Evolutionary conservation across 2,329 filamentous ascomycete species (phyloP).

Genomic region (Microsporum audouinii): DNA sequence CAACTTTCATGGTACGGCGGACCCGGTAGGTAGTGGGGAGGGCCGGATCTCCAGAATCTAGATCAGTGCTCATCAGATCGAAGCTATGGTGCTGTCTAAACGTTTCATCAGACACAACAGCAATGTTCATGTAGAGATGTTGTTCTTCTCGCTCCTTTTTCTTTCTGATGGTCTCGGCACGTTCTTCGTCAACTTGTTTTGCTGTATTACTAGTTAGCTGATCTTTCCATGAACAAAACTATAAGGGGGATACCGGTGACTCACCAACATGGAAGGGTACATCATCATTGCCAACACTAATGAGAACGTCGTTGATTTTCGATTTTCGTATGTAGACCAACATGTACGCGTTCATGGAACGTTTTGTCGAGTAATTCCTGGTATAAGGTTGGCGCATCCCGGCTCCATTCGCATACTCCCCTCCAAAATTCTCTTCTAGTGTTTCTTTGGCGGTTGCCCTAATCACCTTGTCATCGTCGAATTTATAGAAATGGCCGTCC

Average conservation of each 20-base stretch:
- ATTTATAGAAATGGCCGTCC: slow-evolving; percentile 90
- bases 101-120: slow-evolving; percentile 68
- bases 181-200: slow-evolving; percentile 69
- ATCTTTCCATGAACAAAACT: neutral
- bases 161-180: slow-evolving; percentile 59
- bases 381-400: slow-evolving; percentile 54
- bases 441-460: slow-evolving; percentile 83
- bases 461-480: slow-evolving; percentile 96
- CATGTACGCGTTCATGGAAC: slow-evolving; percentile 91
- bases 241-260: slow-evolving; percentile 18
- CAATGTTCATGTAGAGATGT: slow-evolving; percentile 79
- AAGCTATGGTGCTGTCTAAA: slow-evolving; percentile 74
- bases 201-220: slow-evolving; percentile 37
- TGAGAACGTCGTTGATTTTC: slow-evolving; percentile 69
- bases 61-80: slow-evolving; percentile 63
- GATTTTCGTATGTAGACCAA: slow-evolving; percentile 91
- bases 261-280: slow-evolving; percentile 71
- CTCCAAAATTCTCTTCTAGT: slow-evolving; percentile 91
- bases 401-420: slow-evolving; percentile 60
- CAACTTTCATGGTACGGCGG: slow-evolving; percentile 61
- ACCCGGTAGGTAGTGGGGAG: slow-evolving; percentile 62
- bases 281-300: slow-evolving; percentile 62
- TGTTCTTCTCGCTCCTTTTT: slow-evolving; percentile 87
- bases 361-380: slow-evolving; percentile 51
- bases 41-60: slow-evolving; percentile 50